Conservation (phyloP, 2,329 filamentous ascomycete genomes). For the Hymenoscyphus albidus region DNA sequence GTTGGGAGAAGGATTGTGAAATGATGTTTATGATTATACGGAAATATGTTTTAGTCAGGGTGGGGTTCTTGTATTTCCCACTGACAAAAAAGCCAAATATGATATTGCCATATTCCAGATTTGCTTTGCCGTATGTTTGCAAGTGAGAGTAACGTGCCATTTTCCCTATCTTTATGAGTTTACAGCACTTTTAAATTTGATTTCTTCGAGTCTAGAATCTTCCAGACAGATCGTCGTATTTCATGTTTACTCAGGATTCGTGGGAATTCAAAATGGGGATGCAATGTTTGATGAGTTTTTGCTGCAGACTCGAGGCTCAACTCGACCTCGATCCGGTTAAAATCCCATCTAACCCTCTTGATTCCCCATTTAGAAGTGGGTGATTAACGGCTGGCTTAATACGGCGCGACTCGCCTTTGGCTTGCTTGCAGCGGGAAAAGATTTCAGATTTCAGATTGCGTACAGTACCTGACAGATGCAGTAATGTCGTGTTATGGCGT, state of each 20-base stretch:
- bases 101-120: neutral
- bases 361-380: neutral
- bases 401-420: neutral
- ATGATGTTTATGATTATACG: neutral
- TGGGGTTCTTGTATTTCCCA: neutral
- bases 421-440: neutral
- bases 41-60: neutral
- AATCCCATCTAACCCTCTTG: neutral
- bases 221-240: neutral
- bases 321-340: neutral
- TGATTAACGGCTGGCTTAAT: neutral
- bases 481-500: neutral
- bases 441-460: neutral
- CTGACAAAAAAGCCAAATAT: neutral
- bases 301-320: conserved; percentile 2
- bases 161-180: neutral
- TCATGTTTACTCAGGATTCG: neutral
- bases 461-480: neutral
- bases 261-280: neutral
- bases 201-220: neutral
- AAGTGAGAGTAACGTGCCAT: neutral
- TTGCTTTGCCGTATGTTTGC: neutral
- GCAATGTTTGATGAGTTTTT: neutral
- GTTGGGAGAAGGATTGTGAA: neutral
- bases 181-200: neutral